Percentiles rank a stretch among this genome's conserved stretches.
Evolutionary conservation across 495 filamentous ascomycete species (phyloP).

Genomic region (Elasticomyces elasticus): DNA sequence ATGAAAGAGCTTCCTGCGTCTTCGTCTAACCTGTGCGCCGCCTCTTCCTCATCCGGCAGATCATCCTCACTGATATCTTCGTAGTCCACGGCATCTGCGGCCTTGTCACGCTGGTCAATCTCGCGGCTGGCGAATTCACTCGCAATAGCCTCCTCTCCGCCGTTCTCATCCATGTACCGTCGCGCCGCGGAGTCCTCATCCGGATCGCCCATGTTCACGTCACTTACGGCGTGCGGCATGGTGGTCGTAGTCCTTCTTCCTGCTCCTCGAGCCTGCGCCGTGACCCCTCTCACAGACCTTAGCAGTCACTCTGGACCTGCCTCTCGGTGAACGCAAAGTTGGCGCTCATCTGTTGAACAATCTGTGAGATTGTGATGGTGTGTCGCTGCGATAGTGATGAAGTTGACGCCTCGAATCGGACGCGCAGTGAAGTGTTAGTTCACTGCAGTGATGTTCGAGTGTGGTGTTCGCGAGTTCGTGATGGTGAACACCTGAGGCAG

Average conservation of each 20-base stretch:
- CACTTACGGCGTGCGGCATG: conserved; percentile 16
- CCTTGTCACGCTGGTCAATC: conserved; percentile 59
- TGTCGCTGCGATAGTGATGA: neutral
- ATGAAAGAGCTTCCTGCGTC: conserved; percentile 5
- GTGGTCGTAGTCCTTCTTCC: neutral
- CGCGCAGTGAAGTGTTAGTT: neutral
- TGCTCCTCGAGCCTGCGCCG: neutral
- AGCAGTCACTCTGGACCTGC: too few species aligned
- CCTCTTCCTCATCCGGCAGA: conserved; percentile 55
- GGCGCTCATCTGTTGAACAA: neutral
- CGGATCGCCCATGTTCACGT: neutral
- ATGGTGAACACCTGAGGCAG: neutral
- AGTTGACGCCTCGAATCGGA: neutral
- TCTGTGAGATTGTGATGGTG: neutral
- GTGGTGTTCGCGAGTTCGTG: neutral
- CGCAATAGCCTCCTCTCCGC: neutral
- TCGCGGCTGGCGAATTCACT: conserved; percentile 9
- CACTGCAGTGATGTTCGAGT: neutral
- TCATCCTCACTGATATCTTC: conserved; percentile 68
- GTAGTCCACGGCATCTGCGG: conserved; percentile 73
- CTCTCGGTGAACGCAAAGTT: too few species aligned
- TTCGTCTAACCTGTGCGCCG: conserved; percentile 9
- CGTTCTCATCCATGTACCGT: conserved; percentile 4
- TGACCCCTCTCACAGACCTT: neutral
- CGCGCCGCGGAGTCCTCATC: conserved; percentile 9